A percentile compares a stretch with the other conserved stretches of the same genome.
Evolutionary conservation across 768 basidiomycete species (phyloP).

Genomic region (Tulasnella sp.): DNA sequence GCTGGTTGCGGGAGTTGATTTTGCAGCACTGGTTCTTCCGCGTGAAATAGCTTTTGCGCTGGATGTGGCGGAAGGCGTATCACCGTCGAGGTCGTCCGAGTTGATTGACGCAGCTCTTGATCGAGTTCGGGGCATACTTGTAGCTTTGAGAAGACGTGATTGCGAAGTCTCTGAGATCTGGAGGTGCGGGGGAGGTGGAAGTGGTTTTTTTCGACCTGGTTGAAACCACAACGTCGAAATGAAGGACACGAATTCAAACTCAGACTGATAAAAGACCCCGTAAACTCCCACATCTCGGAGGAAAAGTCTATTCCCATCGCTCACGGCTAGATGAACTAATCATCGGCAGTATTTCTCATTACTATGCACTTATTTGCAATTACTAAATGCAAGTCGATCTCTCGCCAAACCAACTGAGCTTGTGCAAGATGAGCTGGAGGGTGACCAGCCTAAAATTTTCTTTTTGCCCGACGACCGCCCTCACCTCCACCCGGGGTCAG

Average conservation of each 20-base stretch:
- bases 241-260: conserved; percentile 7
- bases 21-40: conserved; percentile 21
- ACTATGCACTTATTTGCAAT: neutral
- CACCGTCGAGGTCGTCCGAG: conserved; percentile 31
- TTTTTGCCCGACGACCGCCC: neutral
- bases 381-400: neutral
- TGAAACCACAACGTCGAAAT: neutral
- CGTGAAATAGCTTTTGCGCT: neutral
- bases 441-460: neutral
- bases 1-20: conserved; percentile 11
- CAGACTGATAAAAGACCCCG: neutral
- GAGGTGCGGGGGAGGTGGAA: neutral
- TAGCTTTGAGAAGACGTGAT: neutral
- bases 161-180: neutral
- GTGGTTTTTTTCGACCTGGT: neutral
- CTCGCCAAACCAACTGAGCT: neutral
- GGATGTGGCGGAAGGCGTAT: conserved; percentile 9
- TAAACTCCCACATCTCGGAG: neutral
- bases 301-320: neutral
- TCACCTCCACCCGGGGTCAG: neutral
- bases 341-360: neutral
- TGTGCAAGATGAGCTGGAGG: neutral
- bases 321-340: neutral
- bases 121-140: conserved; percentile 17
- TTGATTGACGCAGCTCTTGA: conserved; percentile 22